Base-by-base conservation (phyloP, 768 basidiomycete genomes). In the Termitomyces sp. region DNA sequence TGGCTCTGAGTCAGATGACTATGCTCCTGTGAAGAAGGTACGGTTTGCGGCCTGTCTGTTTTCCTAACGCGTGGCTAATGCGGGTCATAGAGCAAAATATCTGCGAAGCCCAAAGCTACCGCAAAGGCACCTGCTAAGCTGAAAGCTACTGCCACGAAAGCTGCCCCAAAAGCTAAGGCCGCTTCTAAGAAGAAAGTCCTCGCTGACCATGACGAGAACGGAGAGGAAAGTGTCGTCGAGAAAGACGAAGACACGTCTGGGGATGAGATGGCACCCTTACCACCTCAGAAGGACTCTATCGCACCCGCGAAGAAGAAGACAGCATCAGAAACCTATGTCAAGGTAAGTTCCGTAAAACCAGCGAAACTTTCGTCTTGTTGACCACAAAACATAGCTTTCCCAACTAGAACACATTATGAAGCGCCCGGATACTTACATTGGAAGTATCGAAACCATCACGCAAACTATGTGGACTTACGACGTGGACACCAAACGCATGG, bases 391-490 rank as follows among this genome's bases (percentile, higher is more conserved):
- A 22, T 64, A 99, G 96, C 83, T 98, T 49, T 85, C 93, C 1
- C 95, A 94, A 86, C 78, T 96, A 32, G 95, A 99, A 69, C 97
- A 98, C 65, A 92, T 94, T 68, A 76, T 98, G 65, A 86, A 89
- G 71, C 89, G 93, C 34, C 94, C 93, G 0, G 93, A 96, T 72
- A 90, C 92, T 0, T 99, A 98, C 73, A 98, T 99, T 60, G 97
- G 97, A 18, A 97, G 94, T 57, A 88, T 98, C 3, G 96, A 98
- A 72, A 87, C 85, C 0, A 80, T 93, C 55, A 89, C 85, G 0
- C 90, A 95, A 69, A 65, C 74, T 27, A 94, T 98, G 86, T 99
- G 97, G 97, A 93, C 93, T 2, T 96, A 87, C 69, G 94, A 98
- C 70, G 78, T 83, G 1, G 87, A 87, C 36, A 84, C 76, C 39